Percentiles rank a stretch among this genome's conserved stretches.
These are phyloP conservation scores for Piloderma croceum DNA, from an alignment of 768 basidiomycete species.

Conservation along the genomic window DNA sequence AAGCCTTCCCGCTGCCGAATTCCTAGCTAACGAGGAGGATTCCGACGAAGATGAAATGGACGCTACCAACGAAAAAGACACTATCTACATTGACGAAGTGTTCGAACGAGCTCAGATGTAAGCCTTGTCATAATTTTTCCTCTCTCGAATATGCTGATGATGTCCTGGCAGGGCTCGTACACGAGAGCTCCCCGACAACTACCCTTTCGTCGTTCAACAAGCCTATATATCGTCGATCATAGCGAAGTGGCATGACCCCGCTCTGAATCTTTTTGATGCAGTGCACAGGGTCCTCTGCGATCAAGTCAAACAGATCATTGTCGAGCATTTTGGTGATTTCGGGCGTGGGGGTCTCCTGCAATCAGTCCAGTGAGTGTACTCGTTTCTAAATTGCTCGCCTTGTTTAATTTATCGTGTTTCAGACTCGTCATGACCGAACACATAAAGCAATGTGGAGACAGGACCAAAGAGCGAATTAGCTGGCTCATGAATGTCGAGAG, in stretches of 20 bases:
- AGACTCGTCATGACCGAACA: constrained; percentile 51
- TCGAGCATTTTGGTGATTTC: constrained; percentile 44
- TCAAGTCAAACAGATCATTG: constrained; percentile 39
- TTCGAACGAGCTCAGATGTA: constrained; percentile 31
- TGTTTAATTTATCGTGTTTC: constrained; percentile 8
- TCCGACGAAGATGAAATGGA: constrained; percentile 5
- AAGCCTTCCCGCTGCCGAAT: constrained; percentile 14
- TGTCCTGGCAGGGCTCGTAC: constrained; percentile 49
- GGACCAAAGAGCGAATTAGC: constrained; percentile 34
- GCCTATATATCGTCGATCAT: constrained; percentile 43
- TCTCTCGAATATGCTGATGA: neutral
- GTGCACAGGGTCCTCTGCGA: constrained; percentile 33
- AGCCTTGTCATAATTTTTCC: constrained; percentile 12
- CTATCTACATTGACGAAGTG: constrained; percentile 24
- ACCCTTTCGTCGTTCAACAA: constrained; percentile 56
- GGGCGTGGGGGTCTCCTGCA: constrained; percentile 49
- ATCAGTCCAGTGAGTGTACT: constrained; percentile 36
- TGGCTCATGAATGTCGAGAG: constrained; percentile 48
- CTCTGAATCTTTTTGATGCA: constrained; percentile 37
- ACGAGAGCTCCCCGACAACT: constrained; percentile 63
- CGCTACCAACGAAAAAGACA: neutral
- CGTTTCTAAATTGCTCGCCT: neutral
- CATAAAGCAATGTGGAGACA: constrained; percentile 36
- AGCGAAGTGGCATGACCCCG: constrained; percentile 44
- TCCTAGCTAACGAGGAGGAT: constrained; percentile 38